phyloP scores from a whole-genome alignment of 306 rosid species.

The Quercus ilex region DNA sequence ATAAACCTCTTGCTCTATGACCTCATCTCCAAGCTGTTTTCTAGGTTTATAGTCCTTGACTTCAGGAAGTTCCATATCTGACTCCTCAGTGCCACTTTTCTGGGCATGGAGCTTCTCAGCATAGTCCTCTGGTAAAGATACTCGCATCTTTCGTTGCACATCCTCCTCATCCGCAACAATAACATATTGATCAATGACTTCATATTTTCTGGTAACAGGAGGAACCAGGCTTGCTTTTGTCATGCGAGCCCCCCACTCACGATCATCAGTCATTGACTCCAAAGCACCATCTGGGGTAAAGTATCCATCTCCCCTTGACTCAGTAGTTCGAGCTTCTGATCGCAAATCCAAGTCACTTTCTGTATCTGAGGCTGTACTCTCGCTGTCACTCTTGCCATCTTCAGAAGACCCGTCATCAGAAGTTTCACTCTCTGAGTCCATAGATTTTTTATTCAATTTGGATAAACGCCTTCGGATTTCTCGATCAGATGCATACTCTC shows the following conservation, averaged over 20 bases:
- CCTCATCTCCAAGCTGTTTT: conserved; percentile 85
- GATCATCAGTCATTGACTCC: conserved; percentile 69
- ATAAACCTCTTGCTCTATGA: conserved; percentile 96
- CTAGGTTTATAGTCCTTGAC: conserved; percentile 94
- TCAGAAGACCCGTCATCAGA: conserved; percentile 82
- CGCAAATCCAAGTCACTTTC: conserved; percentile 65
- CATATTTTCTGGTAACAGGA: conserved; percentile 95
- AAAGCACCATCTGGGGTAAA: conserved; percentile 45
- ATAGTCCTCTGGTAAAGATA: conserved; percentile 93
- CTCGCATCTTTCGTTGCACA: conserved; percentile 86
- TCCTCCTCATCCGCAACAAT: conserved; percentile 91
- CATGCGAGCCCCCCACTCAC: conserved; percentile 99
- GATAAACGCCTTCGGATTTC: conserved; percentile 82
- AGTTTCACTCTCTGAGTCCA: conserved; percentile 86
- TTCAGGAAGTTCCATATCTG: conserved; percentile 99
- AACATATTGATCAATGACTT: conserved; percentile 80
- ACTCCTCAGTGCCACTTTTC: conserved; percentile 93
- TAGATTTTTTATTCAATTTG: conserved; percentile 67
- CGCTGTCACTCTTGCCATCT: conserved; percentile 73
- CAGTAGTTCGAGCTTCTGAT: conserved; percentile 45
- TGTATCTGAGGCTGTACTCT: conserved; percentile 53
- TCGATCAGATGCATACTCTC: conserved; percentile 77
- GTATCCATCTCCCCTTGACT: conserved; percentile 54
- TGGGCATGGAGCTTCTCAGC: conserved; percentile 82
- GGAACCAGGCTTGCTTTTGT: conserved; percentile 98